A percentile compares a stretch with the other conserved stretches of the same genome.
Conservation (phyloP, 495 filamentous ascomycete genomes). For the Thermothielavioides terrestris region DNA sequence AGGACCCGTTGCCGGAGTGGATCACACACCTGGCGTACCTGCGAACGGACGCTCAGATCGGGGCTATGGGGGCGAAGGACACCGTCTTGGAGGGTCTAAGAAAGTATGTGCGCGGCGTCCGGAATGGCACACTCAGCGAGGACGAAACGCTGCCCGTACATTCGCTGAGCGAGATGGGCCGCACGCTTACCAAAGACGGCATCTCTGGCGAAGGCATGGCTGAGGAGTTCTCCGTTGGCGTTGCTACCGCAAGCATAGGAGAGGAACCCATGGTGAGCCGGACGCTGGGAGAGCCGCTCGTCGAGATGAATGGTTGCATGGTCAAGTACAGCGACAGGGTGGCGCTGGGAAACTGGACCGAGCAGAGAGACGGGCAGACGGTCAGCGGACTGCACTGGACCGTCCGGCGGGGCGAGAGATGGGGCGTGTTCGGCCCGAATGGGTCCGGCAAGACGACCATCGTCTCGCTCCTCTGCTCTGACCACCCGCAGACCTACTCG, state of each 20-base stretch:
- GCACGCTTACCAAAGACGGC: constrained; percentile 37
- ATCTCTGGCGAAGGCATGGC: constrained; percentile 29
- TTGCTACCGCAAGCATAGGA: not conserved
- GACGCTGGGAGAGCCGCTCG: constrained; percentile 48
- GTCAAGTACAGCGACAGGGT: constrained; percentile 72
- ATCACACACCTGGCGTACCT: constrained; percentile 72
- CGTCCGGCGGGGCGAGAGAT: constrained; percentile 72
- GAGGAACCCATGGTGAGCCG: not conserved
- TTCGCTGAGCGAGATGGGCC: constrained; percentile 44
- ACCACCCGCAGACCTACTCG: constrained; percentile 91
- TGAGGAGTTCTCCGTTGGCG: constrained; percentile 10
- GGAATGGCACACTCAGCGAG: constrained; percentile 25
- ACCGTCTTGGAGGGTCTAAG: constrained; percentile 42
- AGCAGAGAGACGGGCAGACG: constrained; percentile 39
- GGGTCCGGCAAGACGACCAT: constrained; percentile 89
- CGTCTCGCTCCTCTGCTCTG: constrained; percentile 83
- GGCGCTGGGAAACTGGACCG: constrained; percentile 71
- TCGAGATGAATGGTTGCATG: constrained; percentile 77
- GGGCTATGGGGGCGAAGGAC: constrained; percentile 47
- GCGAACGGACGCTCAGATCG: constrained; percentile 49
- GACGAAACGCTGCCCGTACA: constrained; percentile 35
- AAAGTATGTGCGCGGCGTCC: constrained; percentile 32
- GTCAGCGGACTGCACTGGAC: constrained; percentile 69
- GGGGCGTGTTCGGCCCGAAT: constrained; percentile 88
- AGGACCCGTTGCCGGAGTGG: constrained; percentile 83